Base-by-base conservation (phyloP, 108 stramenopile species). In the Pseudonitzschia multiseries region DNA sequence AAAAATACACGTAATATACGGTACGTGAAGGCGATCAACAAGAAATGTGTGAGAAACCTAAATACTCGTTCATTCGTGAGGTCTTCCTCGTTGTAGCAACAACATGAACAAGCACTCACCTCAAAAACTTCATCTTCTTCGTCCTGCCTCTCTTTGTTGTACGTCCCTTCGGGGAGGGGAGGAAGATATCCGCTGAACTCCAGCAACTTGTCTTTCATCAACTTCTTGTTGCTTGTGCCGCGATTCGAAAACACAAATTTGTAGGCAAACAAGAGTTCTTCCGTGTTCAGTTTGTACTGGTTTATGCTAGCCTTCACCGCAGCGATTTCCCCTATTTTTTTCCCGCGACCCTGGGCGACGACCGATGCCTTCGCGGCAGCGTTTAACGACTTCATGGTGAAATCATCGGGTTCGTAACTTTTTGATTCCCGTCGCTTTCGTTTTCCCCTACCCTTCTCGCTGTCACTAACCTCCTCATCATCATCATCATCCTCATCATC, bases 131-230 rank as follows among this genome's bases (percentile, higher is more conserved):
- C 81, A 44, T 82, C 84, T 61, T 74, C 72, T 24, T 64, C 48
- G 3, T 82, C 77, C 8, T 69, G 26, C 51, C 70, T 52, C 41
- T 79, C 52, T 31, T 75, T 42, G 42, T 79, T 75, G n/a, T 73
- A 46, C 9, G 69, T 54, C 33, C 76, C 76, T 20, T 71, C 40
- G 22, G 75, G 71, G 24, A 69, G 36, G 10, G 41, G 36, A 15
- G 79, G 79, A 32, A 85, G 75, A 54, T 77, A 85, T 2, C 84
- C 84, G 74, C 65, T 79, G 57, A 82, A 85, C n/a, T 76, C 78
- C 8, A 81, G 65, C 22, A 84, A 26, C 27, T 79, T 44, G 18
- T 62, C 43, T 40, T 74, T 76, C 54, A 73, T 62, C 4, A 70
- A 66, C 27, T 79, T 74, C 44, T 76, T 77, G 26, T 59, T 61